phyloP scores from a whole-genome alignment of 106 monocot genomes.

The Gastrodia elata region DNA sequence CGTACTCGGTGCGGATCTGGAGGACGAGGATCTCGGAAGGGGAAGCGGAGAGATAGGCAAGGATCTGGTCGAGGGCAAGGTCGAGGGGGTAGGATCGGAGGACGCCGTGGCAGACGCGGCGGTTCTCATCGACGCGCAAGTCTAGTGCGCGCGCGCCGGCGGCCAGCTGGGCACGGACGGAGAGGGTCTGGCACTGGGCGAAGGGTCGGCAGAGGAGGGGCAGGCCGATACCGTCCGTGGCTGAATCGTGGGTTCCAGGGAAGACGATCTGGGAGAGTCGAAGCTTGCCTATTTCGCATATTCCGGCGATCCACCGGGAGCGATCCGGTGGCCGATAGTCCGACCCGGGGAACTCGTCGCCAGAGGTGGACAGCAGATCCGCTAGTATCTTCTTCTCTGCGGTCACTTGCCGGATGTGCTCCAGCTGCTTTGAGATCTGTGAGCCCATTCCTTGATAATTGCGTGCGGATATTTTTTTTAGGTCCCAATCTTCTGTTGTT shows the following conservation, averaged over 20 bases:
- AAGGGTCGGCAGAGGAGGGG: slow-evolving; percentile 61
- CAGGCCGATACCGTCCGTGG: slow-evolving; percentile 74
- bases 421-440: slow-evolving; percentile 39
- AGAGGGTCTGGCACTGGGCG: slow-evolving; percentile 76
- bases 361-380: slow-evolving; percentile 28
- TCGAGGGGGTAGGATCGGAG: slow-evolving; percentile 62
- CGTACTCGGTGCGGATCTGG: slow-evolving; percentile 88
- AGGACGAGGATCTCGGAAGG: slow-evolving; percentile 59
- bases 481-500: no score
- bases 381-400: slow-evolving; percentile 41
- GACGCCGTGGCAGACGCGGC: slow-evolving; percentile 79
- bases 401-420: slow-evolving; percentile 39
- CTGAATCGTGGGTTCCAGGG: slow-evolving; percentile 93
- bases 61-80: slow-evolving; percentile 44
- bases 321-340: slow-evolving; percentile 59
- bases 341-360: slow-evolving; percentile 58
- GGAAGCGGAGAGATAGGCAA: slow-evolving; percentile 49
- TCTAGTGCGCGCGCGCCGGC: slow-evolving; percentile 61
- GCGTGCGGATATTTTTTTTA: no score
- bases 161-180: slow-evolving; percentile 62
- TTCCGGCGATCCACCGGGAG: slow-evolving; percentile 62
- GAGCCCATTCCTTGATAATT: no score
- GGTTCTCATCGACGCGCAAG: slow-evolving; percentile 55
- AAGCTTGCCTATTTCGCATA: slow-evolving; percentile 28
- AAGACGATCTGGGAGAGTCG: slow-evolving; percentile 54